A percentile compares a stretch with the other conserved stretches of the same genome.
These are phyloP conservation scores for Ceratocystis diversiconidia DNA, from an alignment of 2,329 filamentous ascomycete genomes.

Conservation along the genomic window DNA sequence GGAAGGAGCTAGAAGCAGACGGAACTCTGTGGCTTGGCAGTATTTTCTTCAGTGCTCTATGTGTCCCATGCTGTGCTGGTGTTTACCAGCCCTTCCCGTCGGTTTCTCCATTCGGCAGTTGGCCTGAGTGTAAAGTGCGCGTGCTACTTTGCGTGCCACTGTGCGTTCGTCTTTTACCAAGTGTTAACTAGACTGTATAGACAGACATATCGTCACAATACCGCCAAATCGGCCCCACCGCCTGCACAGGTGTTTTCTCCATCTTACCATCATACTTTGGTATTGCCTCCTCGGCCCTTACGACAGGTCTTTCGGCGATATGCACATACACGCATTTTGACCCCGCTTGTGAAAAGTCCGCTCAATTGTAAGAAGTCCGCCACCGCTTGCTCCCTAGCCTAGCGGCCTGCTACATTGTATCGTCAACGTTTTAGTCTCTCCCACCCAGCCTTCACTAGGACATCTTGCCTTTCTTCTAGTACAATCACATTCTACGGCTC, in stretches of 20 bases:
- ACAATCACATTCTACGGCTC: neutral
- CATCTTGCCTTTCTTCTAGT: neutral
- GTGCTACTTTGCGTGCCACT: too few relatives aligned
- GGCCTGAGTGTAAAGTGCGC: too few relatives aligned
- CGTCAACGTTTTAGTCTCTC: neutral
- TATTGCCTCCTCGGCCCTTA: neutral
- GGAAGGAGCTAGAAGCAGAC: too few relatives aligned
- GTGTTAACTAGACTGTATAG: neutral
- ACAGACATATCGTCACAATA: neutral
- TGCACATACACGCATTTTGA: neutral
- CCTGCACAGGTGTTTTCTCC: neutral
- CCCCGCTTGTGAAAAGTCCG: neutral
- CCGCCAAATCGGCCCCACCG: neutral
- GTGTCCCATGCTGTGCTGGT: too few relatives aligned
- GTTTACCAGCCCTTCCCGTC: too few relatives aligned
- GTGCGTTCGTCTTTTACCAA: too few relatives aligned
- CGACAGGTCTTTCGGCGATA: neutral
- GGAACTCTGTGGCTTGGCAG: too few relatives aligned
- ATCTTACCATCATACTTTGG: neutral
- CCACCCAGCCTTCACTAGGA: neutral
- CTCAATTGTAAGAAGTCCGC: neutral
- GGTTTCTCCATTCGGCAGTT: too few relatives aligned
- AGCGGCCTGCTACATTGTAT: neutral
- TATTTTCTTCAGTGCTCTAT: too few relatives aligned
- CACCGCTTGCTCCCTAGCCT: neutral